phyloP scores from a whole-genome alignment of 2,329 filamentous ascomycete genomes.

The Cercospora beticola region DNA sequence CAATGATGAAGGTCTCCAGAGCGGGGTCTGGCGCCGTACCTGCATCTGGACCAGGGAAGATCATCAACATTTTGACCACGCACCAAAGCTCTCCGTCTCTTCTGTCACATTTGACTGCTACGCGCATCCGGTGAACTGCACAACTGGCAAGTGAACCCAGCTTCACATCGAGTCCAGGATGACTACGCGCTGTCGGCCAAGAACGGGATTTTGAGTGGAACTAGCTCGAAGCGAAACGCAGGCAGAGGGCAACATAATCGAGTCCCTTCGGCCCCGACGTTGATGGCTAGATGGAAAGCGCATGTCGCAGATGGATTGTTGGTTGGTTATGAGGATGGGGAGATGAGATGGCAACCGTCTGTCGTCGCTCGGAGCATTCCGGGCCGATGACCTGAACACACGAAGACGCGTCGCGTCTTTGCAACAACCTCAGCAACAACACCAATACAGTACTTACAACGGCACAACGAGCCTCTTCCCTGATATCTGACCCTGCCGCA shows the following conservation, averaged over 20 bases:
- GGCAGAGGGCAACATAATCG: too few species aligned
- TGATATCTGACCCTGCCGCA: slow-evolving; percentile 23
- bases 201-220: neutral
- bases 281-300: neutral
- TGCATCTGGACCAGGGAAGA: neutral
- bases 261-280: neutral
- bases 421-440: neutral
- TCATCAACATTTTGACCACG: neutral
- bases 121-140: neutral
- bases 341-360: neutral
- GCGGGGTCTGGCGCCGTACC: neutral
- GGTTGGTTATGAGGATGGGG: too few species aligned
- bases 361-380: neutral
- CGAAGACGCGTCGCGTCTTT: neutral
- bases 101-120: neutral
- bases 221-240: neutral
- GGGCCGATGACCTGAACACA: neutral
- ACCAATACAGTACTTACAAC: slow-evolving; percentile 1
- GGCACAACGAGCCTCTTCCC: slow-evolving; percentile 25
- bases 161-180: neutral
- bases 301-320: neutral
- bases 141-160: neutral
- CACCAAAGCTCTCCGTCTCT: neutral
- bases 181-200: neutral
- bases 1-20: neutral